Evolutionary conservation across 371 early-diverging fungal species (phyloP).

Genomic region (Mucor sp.): DNA sequence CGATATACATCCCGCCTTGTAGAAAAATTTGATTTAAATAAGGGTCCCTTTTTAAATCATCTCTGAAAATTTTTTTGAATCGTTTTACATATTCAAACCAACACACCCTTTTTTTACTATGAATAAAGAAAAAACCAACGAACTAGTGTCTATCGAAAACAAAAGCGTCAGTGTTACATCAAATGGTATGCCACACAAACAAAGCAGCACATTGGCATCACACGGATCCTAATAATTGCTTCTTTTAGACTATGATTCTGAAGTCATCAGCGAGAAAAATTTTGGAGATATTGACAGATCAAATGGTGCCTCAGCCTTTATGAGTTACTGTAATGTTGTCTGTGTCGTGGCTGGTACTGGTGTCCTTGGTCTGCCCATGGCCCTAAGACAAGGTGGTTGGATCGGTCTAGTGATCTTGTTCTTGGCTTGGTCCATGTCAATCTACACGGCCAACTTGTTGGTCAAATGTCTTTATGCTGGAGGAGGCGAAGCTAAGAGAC

Average conservation of each 20-base stretch:
- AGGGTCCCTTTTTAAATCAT: neutral
- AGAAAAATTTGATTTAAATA: neutral
- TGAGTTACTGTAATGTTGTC: conserved; percentile 65
- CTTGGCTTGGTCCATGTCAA: conserved; percentile 74
- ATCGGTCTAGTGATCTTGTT: conserved; percentile 65
- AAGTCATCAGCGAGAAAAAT: neutral
- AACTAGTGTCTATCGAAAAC: neutral
- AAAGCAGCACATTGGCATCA: neutral
- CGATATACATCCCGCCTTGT: neutral
- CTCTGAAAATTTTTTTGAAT: neutral
- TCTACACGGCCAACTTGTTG: conserved; percentile 41
- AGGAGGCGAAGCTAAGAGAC: conserved; percentile 30
- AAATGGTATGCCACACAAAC: neutral
- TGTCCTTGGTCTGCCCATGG: conserved; percentile 79
- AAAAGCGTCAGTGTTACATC: neutral
- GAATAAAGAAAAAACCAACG: neutral
- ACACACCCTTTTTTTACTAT: neutral
- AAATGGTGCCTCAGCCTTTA: conserved; percentile 19
- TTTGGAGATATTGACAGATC: neutral
- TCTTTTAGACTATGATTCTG: neutral
- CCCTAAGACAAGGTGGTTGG: conserved; percentile 83
- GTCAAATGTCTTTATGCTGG: conserved; percentile 36
- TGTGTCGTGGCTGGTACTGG: conserved; percentile 88
- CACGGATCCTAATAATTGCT: neutral
- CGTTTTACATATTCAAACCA: neutral